Base-by-base conservation (phyloP, 768 basidiomycete species). In the Gymnopilus dilepis region DNA sequence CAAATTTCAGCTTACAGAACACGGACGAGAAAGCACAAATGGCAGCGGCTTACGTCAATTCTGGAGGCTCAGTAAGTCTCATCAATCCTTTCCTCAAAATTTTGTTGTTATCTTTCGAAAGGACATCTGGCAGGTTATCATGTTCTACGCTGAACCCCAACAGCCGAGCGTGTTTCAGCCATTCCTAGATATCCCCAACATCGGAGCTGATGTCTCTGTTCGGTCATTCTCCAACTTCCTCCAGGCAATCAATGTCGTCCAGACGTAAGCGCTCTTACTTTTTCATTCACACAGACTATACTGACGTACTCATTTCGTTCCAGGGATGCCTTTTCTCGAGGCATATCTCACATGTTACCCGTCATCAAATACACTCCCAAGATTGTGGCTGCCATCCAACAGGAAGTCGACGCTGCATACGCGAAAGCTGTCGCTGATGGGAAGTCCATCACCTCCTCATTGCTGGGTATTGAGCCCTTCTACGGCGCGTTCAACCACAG, bases 391-490 rank as follows among this genome's bases (percentile, higher is more conserved):
- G 59, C 43, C 19, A 50, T 50, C 26, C 59, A 60, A 31, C 26
- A 40, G 4, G 33, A 53, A 50, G 40, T 60, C 24, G 48, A 60
- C 41, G 51, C 40, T 21, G 22, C 51, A 37, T 60, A 52, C 40
- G 45, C 43, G 1, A 21, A 60, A 54, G 59, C 59, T 34, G 21
- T 52, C 75, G 8, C 74, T 79, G 4, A 78, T 78, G 31, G 31
- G 15, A 47, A 30, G 7, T 60, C 59, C 17, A 24, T 54, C 37
- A 45, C 37, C 37, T 19, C 42, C 54, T 57, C 78, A 57, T 71
- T 75, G 37, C 78, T 81, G 50, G 74, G 73, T 37, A 74, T 79
- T 33, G 78, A 82, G 53, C 78, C 78, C 0, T 72, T 80, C 68
- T 64, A 79, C 17, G 59, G 74, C 30, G 34, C 59, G 6, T 60